Evolutionary conservation across 305 asterid species (phyloP).

Genomic region (Fraxinus baroniana): DNA sequence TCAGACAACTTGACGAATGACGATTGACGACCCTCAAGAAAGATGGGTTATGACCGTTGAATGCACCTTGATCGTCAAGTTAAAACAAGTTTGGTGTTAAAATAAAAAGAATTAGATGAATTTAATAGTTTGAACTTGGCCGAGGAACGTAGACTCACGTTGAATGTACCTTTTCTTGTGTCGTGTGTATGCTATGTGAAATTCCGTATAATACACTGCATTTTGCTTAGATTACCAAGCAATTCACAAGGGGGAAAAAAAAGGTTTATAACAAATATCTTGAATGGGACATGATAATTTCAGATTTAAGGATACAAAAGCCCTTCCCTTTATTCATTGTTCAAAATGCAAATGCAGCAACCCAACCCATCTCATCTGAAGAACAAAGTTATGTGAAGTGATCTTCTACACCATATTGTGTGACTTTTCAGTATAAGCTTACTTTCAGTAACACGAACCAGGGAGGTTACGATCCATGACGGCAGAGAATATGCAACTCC

Average conservation of each 20-base stretch:
- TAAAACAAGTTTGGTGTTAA: background rate
- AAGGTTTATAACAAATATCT: background rate
- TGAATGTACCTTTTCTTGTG: background rate
- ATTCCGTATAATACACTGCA: background rate
- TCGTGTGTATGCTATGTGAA: background rate
- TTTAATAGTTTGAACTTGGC: background rate
- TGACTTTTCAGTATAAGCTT: background rate
- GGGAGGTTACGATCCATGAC: background rate
- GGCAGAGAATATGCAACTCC: background rate
- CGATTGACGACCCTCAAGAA: background rate
- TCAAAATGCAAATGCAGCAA: background rate
- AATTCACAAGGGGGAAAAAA: background rate
- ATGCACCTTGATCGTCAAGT: background rate
- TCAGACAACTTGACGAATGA: background rate
- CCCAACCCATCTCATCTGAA: background rate
- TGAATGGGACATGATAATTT: background rate
- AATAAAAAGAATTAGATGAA: background rate
- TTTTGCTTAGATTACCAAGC: background rate
- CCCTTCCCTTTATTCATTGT: background rate
- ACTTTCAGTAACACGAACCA: background rate
- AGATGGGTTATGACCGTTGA: background rate
- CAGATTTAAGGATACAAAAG: background rate
- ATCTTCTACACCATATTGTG: background rate
- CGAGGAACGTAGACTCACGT: background rate
- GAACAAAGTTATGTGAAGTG: background rate